These are phyloP conservation scores for Chlorella sorokiniana DNA, from an alignment of 139 green algal genomes.

Conservation along the genomic window DNA sequence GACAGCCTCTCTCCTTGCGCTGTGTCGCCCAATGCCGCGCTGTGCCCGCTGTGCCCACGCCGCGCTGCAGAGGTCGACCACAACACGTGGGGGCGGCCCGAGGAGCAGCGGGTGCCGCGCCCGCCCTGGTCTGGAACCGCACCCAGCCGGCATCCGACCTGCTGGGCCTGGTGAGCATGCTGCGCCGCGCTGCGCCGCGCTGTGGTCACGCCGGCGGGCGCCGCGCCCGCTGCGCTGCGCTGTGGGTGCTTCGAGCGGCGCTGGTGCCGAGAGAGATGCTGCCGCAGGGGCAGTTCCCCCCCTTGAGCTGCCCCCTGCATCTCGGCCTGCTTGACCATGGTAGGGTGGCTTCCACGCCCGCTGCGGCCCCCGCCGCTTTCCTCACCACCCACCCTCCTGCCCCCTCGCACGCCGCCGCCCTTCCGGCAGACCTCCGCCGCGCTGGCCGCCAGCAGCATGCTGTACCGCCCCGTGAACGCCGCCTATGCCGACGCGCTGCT, in stretches of 20 bases:
- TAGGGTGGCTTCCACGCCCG: too few relatives aligned
- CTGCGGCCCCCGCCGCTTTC: not conserved
- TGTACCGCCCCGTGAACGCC: not conserved
- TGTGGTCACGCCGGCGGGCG: too few relatives aligned
- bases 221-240: too few relatives aligned
- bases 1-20: too few relatives aligned
- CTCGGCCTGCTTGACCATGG: too few relatives aligned
- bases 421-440: not conserved
- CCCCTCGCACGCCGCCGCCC: not conserved
- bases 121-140: slow-evolving; percentile 16
- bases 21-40: too few relatives aligned
- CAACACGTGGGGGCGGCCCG: slow-evolving; percentile 21
- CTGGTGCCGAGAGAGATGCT: too few relatives aligned
- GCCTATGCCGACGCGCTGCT: slow-evolving; percentile 49
- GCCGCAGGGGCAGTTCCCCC: too few relatives aligned
- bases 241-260: too few relatives aligned
- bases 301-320: too few relatives aligned
- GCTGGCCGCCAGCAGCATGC: not conserved
- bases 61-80: slow-evolving; percentile 18
- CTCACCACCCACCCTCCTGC: not conserved
- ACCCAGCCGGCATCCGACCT: slow-evolving; percentile 23
- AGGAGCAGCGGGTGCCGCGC: slow-evolving; percentile 16
- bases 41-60: not conserved
- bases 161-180: not conserved
- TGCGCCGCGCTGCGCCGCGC: not conserved